Conservation (phyloP, 352 stramenopile species). For the Phytophthora cryptogea region DNA sequence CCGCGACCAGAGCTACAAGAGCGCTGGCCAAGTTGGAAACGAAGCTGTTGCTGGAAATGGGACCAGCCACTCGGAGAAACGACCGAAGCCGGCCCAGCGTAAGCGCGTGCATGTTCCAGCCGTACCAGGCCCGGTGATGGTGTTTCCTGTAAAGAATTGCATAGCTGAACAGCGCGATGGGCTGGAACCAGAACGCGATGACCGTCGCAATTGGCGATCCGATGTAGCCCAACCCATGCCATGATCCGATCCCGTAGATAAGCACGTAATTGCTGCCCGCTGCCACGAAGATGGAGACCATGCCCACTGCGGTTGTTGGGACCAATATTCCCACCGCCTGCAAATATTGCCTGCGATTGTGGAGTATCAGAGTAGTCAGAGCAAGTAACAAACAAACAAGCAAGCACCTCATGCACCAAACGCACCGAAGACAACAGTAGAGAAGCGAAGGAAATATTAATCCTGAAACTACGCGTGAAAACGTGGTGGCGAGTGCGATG, state of each 20-base stretch:
- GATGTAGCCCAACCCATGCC: conserved; percentile 66
- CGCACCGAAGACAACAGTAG: conserved; percentile 66
- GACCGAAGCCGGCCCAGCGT: conserved; percentile 45
- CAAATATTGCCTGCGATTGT: conserved; percentile 58
- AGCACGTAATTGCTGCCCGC: conserved; percentile 68
- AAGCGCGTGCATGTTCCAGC: conserved; percentile 56
- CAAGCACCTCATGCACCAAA: not conserved
- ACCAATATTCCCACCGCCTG: conserved; percentile 68
- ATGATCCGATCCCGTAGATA: conserved; percentile 67
- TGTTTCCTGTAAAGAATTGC: conserved; percentile 63
- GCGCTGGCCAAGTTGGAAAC: conserved; percentile 74
- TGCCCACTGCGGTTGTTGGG: conserved; percentile 67
- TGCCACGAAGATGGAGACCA: conserved; percentile 64
- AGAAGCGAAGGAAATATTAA: conserved; percentile 65
- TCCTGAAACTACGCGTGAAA: conserved; percentile 63
- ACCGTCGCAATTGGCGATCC: conserved; percentile 82
- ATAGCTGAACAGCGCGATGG: conserved; percentile 59
- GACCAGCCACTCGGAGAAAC: conserved; percentile 60
- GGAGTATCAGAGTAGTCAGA: conserved; percentile 13
- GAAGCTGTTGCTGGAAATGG: conserved; percentile 76
- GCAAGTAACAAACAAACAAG: not conserved
- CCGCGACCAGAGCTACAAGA: conserved; percentile 68
- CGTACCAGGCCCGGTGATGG: conserved; percentile 59
- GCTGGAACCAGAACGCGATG: conserved; percentile 80
- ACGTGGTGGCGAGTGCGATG: conserved; percentile 56